Conservation (phyloP, 2,329 filamentous ascomycete genomes). For the Ophiocordyceps robertsii region DNA sequence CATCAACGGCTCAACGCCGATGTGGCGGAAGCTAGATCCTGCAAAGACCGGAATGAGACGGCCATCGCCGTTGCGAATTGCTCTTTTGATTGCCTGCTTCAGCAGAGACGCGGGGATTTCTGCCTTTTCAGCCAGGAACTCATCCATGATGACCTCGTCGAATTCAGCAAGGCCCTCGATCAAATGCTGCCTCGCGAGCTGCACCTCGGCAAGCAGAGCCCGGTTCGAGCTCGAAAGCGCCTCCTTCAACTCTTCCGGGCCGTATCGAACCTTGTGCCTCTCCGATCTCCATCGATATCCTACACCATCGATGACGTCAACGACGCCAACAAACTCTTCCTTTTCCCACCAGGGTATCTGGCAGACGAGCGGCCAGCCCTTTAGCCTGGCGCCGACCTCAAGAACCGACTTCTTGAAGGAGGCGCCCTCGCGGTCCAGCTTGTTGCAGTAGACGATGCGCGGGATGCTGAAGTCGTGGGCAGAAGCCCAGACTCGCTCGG, state of each 20-base stretch:
- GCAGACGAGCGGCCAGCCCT: slow-evolving; percentile 79
- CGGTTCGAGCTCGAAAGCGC: slow-evolving; percentile 32
- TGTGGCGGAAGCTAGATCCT: slow-evolving; percentile 84
- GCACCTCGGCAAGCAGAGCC: slow-evolving; percentile 52
- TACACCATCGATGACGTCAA: slow-evolving; percentile 65
- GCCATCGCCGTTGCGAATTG: slow-evolving; percentile 54
- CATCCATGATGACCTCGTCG: slow-evolving; percentile 75
- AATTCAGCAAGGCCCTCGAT: slow-evolving; percentile 78
- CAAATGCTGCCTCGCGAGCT: slow-evolving; percentile 60
- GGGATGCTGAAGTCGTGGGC: slow-evolving; percentile 79
- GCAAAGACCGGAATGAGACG: slow-evolving; percentile 77
- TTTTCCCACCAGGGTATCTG: slow-evolving; percentile 92
- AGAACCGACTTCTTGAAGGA: slow-evolving; percentile 74
- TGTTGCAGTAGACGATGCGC: slow-evolving; percentile 64
- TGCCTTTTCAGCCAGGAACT: slow-evolving; percentile 65
- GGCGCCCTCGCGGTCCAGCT: slow-evolving; percentile 65
- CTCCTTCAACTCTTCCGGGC: slow-evolving; percentile 13
- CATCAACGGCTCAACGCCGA: slow-evolving; percentile 83
- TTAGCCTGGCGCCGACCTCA: slow-evolving; percentile 68
- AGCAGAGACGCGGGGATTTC: slow-evolving; percentile 58
- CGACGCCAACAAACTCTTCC: slow-evolving; percentile 68
- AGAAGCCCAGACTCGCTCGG: slow-evolving; percentile 90
- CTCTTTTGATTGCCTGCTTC: slow-evolving; percentile 59
- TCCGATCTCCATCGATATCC: slow-evolving; percentile 57
- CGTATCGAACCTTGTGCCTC: slow-evolving; percentile 22